Evolutionary conservation across 306 rosid genomes (phyloP), one percentile per base, ranked within the genome.

Genomic region (Hippophae tibetana): DNA sequence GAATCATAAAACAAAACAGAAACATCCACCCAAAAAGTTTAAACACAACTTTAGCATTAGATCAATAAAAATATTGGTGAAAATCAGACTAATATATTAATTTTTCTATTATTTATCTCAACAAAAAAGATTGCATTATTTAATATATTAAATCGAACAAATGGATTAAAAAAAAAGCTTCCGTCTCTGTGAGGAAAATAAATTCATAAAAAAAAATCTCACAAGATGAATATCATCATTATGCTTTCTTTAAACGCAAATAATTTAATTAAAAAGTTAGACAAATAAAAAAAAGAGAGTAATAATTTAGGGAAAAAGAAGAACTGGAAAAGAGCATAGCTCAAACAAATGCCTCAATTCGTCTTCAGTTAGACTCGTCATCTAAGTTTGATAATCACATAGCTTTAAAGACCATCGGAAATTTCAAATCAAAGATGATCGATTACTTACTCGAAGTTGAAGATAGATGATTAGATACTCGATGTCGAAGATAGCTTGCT

Each of bases 351-450:
- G 95, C 95, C 95, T 86, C 95, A 87, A 45, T 67, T 77, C 70
- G 90, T 86, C 95, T 76, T 83, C 90, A 86, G 68, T 86, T 87
- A 63, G 95, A 83, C 95, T 86, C 95, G 95, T 86, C 95, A 86
- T 86, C 95, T 6, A 38, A 56, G 0, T 47, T 68, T 74, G 62
- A 72, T 86, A 87, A 86, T 86, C 95, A 86, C 73, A 1, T 90
- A 83, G 74, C 69, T 65, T 26, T 14, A 14, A 18, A 18, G 23
- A 18, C 23, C 23, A 18, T 18, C 2, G 13, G 38, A 40, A 51
- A 6, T 8, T 6, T 38, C 6, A 13, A 43, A 42, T 48, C 8
- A 43, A 54, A 61, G 14, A 46, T 6, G 51, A 48, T 31, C 13
- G 5, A 42, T 10, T 13, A 31, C 8, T 47, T 7, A 10, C 42